These are phyloP conservation scores for Smallanthus sonchifolius DNA, from an alignment of 129 eudicot species.

Conservation along the genomic window DNA sequence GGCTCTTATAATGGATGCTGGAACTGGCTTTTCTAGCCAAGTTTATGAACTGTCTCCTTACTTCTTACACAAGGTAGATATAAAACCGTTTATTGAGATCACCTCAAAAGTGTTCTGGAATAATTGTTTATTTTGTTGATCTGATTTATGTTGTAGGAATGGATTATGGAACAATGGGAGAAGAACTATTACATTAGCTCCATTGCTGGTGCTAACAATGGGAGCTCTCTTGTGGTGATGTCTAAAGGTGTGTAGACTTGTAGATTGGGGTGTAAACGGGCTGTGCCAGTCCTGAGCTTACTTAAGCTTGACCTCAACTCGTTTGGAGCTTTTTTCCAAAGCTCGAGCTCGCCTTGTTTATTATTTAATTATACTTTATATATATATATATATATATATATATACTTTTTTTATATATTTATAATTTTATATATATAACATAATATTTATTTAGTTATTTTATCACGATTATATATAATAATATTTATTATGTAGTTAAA, in stretches of 20 bases:
- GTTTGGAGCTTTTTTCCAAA: background rate
- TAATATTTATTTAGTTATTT: no score
- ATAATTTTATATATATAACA: no score
- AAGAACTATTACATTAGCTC: conserved; percentile 73
- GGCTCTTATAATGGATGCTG: conserved; percentile 94
- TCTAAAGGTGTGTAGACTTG: conserved; percentile 54
- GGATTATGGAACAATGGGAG: conserved; percentile 98
- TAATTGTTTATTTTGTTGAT: background rate
- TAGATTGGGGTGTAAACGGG: background rate
- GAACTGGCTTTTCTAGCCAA: conserved; percentile 69
- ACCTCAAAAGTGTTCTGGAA: background rate
- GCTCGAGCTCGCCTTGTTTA: no score
- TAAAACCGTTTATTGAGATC: background rate
- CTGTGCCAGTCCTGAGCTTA: no score
- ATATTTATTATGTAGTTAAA: no score
- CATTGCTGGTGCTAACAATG: conserved; percentile 78
- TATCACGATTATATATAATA: no score
- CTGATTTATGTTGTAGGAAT: conserved; percentile 43
- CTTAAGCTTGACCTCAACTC: no score
- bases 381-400: no score
- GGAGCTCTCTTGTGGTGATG: conserved; percentile 88
- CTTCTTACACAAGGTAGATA: conserved; percentile 75
- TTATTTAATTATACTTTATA: no score
- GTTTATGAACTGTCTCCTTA: conserved; percentile 74
- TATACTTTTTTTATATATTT: no score